Evolutionary conservation across 2,329 filamentous ascomycete species (phyloP), one percentile per base, ranked within the genome.

Genomic region (Colletotrichum kahawae): DNA sequence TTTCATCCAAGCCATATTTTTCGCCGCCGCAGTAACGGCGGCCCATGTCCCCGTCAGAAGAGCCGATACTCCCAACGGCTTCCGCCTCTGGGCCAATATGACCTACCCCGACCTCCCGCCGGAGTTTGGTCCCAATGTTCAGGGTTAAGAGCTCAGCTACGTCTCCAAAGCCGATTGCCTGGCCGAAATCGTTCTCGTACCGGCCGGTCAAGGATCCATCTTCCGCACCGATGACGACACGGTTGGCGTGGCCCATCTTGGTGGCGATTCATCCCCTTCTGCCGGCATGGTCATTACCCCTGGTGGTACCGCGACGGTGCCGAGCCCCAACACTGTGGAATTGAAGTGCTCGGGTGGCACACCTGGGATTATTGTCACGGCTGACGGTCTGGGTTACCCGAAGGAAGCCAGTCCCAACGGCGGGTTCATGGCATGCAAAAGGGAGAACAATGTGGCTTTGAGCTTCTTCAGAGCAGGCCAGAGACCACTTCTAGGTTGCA

Each of bases 61-160:
- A 27, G 16, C 67, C 16, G 43, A 43, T 9, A 13, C 4, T 29
- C 2, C 48, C 8, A 21, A 38, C 24, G 48, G 34, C 51, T 66
- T 71, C 51, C 69, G 34, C 24, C 60, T 71, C 60, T 71, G 69
- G 62, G 60, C 69, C 18, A 67, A 71, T 60, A 59, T 31, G 27
- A 71, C 51, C 62, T 71, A 71, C 27, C 69, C 57, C 57, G 59
- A 70, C n/a, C 38, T 21, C 31, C 43, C 67, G 7, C 29, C 60
- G 7, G 69, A 59, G 0, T 48, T 31, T 4, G 62, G 60, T 7
- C 69, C 69, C 34, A 2, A 43, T 5, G 69, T 71, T 24, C 62
- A 71, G 60, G 69, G 69, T 1, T 18, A 33, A 12, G 62, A 71
- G 69, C 69, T 67, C 51, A 27, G 60, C 62, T 67, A 66, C 62